Base-by-base conservation (phyloP, 2,329 filamentous ascomycete species). In the Calonectria honghensis region DNA sequence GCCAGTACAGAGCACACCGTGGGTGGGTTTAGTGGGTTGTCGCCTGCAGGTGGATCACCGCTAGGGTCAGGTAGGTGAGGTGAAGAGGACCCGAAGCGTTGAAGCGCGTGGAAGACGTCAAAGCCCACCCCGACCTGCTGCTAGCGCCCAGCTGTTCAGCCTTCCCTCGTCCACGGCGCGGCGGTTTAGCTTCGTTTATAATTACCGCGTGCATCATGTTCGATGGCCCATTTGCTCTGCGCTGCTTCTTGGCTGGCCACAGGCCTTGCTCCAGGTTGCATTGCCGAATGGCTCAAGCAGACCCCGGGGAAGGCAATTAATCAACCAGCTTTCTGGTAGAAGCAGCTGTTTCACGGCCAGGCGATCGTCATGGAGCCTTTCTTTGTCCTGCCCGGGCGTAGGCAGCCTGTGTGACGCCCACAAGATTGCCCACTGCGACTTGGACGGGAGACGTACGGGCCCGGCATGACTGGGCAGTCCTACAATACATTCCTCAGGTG, bases 31-130 rank as follows among this genome's bases (percentile, higher is more conserved):
- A 70, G 78, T 80, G 78, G 78, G 72, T 80, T 70, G 79, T 78
- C 76, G 79, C 76, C 79, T 79, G 79, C 79, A 80, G 76, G 79
- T 80, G 78, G 78, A 80, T 80, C 78, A 79, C 79, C 76, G 72
- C 75, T 80, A 80, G 72, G 71, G 73, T 67, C 72, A 66, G 72
- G 61, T 73, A 73, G 72, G 72, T 70, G 61, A 70, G 67, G 67
- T 73, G 61, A 69, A 54, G 68, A 35, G 11, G 57, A 45, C 39
- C 39, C 41, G 61, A 65, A 50, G 39, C 61, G 39, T 65, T 61
- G 59, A 65, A 64, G 68, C 50, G 66, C 66, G 50, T 65, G 61
- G 61, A 65, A 50, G 61, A 65, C 27, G 57, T 63, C 57, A 63
- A 63, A 63, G 57, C 57, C 37, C 61, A 65, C 11, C 27, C 61